Evolutionary conservation across 1,284 basidiomycete genomes (phyloP), one percentile per base, ranked within the genome.

Genomic region (Sphagnurus paluster): DNA sequence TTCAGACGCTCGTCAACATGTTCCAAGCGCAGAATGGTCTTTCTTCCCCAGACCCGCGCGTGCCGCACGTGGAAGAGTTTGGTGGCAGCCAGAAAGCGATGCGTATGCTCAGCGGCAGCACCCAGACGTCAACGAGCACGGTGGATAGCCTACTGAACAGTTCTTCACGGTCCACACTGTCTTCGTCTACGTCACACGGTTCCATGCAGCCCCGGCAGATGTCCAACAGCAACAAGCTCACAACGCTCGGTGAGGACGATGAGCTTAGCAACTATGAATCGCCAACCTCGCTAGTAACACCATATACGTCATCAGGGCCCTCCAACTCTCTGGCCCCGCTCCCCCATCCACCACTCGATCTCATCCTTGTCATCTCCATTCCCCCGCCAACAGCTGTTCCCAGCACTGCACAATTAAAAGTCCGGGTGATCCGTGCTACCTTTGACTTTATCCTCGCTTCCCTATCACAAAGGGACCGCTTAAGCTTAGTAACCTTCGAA

Each of bases 331-430:
- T 91, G 30, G 71, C 80, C 0, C 90, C 89, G 6, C 78, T 95
- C 2, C 78, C 83, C 13, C 94, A 98, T 63, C 87, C 94, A 0
- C 80, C 93, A 0, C 73, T 97, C 57, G 96, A 99, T 65, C 77
- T 99, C 43, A 90, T 98, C 58, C 77, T 98, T 42, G 90, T 98
- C 46, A 70, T 98, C 32, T 93, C 94, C 2, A 73, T 98, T 0
- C 93, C 95, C 1, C 78, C 85, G 5, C 77, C 82, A 0, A 75
- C 72, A 36, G 76, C 87, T 16, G 76, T 82, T n/a, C 84, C 82
- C 10, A 87, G 85, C 54, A 87, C 90, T 2, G 85, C 88, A 1
- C 79, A 81, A 42, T 79, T 97, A 56, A 97, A 96, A 67, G 60
- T 88, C 39, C 84, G 90, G 32, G 87, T 97, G 16, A 87, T 98